Evolutionary conservation across 1,284 basidiomycete species (phyloP).

Genomic region (Tilletia setariae): DNA sequence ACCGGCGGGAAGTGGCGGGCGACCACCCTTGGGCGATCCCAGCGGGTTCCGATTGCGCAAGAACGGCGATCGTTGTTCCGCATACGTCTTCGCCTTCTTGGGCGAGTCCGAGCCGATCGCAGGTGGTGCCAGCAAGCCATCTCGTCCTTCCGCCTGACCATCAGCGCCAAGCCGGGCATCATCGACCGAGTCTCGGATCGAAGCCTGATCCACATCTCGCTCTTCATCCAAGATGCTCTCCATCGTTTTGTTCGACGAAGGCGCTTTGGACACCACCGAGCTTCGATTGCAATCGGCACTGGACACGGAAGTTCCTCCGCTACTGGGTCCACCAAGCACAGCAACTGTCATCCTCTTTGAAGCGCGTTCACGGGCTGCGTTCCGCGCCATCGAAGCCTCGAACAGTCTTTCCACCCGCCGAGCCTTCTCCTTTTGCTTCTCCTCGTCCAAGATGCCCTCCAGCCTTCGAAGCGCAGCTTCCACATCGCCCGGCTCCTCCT

Average conservation of each 20-base stretch:
- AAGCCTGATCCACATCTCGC: neutral
- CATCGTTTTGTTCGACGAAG: neutral
- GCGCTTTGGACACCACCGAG: conserved; percentile 37
- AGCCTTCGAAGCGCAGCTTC: conserved; percentile 44
- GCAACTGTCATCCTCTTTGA: conserved; percentile 1
- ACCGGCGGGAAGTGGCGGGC: conserved; percentile 20
- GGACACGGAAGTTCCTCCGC: neutral
- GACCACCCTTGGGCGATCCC: conserved; percentile 1
- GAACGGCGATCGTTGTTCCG: conserved; percentile 11
- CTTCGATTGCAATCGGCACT: conserved; percentile 33
- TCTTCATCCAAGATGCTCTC: neutral
- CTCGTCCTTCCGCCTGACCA: neutral
- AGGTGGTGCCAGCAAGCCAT: neutral
- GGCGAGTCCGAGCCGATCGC: neutral
- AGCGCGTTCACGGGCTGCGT: neutral
- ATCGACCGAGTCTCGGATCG: neutral
- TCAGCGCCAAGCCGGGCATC: neutral
- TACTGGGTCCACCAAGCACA: neutral
- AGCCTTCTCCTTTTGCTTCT: conserved; percentile 36
- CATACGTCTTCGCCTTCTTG: conserved; percentile 8
- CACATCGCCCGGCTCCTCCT: conserved; percentile 41
- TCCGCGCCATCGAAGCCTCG: conserved; percentile 22
- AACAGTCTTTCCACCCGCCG: conserved; percentile 39
- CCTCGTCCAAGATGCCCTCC: conserved; percentile 48
- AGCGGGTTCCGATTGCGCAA: neutral